A percentile compares a stretch with the other conserved stretches of the same genome.
Evolutionary conservation across 805 yeast genomes (phyloP).

Genomic region (Candida maltosa): DNA sequence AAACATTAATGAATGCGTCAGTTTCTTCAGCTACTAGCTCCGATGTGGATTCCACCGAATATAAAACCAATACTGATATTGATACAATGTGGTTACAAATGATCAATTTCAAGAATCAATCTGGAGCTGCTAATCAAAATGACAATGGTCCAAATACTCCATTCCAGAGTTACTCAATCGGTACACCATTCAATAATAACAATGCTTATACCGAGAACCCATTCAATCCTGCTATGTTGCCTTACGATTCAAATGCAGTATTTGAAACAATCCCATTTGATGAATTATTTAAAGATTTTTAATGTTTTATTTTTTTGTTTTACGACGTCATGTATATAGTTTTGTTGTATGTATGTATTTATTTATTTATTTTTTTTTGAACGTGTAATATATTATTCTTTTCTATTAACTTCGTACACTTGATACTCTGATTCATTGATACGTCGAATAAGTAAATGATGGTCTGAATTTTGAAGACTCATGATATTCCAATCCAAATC

Average conservation of each 20-base stretch:
- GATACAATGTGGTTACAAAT: conserved; percentile 17
- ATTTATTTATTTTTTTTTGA: too few species aligned
- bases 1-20: background rate
- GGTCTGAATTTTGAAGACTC: too few species aligned
- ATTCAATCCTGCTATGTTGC: background rate
- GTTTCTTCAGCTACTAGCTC: conserved; percentile 5
- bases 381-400: too few species aligned
- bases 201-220: background rate
- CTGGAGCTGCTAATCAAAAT: background rate
- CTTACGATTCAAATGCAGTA: conserved; percentile 1
- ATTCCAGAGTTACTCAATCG: background rate
- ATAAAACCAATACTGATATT: conserved; percentile 11
- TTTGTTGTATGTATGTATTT: too few species aligned
- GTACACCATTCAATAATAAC: background rate
- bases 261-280: conserved; percentile 11
- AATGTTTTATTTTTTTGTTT: too few species aligned
- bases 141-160: too few species aligned
- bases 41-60: conserved; percentile 7
- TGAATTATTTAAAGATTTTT: conserved; percentile 11
- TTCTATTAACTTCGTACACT: too few species aligned
- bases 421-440: too few species aligned
- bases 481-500: too few species aligned
- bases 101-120: conserved; percentile 10
- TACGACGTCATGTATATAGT: too few species aligned
- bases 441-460: too few species aligned